Evolutionary conservation across 768 basidiomycete species (phyloP).

Genomic region (Saitozyma podzolica): DNA sequence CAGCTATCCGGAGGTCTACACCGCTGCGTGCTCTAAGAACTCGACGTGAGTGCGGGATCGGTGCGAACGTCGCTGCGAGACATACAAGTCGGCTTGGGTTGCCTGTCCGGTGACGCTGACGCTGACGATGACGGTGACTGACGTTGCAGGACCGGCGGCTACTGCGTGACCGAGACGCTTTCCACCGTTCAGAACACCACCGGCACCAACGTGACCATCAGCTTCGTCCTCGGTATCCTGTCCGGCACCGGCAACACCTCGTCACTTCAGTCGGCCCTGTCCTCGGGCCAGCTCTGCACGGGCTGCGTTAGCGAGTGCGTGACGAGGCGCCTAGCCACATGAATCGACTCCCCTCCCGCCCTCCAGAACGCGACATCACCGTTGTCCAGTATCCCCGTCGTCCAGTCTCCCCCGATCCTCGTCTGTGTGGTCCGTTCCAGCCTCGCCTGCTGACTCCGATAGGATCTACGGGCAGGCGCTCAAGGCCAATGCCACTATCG

Average conservation of each 20-base stretch:
- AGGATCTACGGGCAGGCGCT: conserved; percentile 46
- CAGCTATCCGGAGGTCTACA: conserved; percentile 39
- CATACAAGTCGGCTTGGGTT: not conserved
- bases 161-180: conserved; percentile 47
- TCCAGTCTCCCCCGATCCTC: not conserved
- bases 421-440: not conserved
- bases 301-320: conserved; percentile 49
- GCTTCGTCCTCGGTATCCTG: conserved; percentile 37
- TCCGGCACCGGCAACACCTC: conserved; percentile 16
- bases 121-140: not conserved
- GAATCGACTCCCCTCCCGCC: no score
- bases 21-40: conserved; percentile 48
- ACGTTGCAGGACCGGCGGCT: conserved; percentile 40
- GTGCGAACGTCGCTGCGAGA: not conserved
- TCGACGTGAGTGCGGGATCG: conserved; percentile 32
- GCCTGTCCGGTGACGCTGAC: no score
- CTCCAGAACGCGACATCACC: no score
- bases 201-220: conserved; percentile 32
- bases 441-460: conserved; percentile 1
- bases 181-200: conserved; percentile 43
- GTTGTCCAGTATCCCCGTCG: no score
- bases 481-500: conserved; percentile 35
- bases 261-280: conserved; percentile 19
- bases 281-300: conserved; percentile 47
- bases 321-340: not conserved